phyloP scores from a whole-genome alignment of 169 alveolate species.

The Plasmodium ovale region DNA sequence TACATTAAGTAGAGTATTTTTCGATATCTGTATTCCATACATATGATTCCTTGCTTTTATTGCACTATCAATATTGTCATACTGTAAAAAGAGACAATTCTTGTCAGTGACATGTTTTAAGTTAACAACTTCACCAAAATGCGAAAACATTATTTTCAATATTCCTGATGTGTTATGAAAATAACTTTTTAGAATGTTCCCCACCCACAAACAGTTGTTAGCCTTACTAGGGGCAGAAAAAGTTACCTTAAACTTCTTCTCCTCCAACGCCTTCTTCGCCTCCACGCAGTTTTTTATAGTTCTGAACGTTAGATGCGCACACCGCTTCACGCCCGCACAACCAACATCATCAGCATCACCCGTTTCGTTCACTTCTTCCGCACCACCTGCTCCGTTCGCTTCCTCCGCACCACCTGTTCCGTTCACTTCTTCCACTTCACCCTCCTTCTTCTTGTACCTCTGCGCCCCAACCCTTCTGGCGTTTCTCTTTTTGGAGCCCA shows the following conservation, averaged over 20 bases:
- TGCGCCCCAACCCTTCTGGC: neutral
- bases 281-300: conserved; percentile 42
- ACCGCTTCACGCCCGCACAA: neutral
- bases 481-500: neutral
- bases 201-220: conserved; percentile 59
- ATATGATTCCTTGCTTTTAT: conserved; percentile 55
- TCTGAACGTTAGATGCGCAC: conserved; percentile 50
- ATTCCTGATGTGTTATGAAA: conserved; percentile 7
- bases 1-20: conserved; percentile 21
- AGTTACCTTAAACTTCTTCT: conserved; percentile 9
- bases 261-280: conserved; percentile 44
- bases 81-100: conserved; percentile 41
- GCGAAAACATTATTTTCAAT: conserved; percentile 14
- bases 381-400: neutral
- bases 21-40: conserved; percentile 40
- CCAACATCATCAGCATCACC: too few relatives aligned
- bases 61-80: conserved; percentile 1
- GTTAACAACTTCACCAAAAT: conserved; percentile 21
- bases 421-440: neutral
- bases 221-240: conserved; percentile 41
- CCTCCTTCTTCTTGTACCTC: neutral
- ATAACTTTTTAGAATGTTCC: conserved; percentile 36
- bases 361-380: neutral
- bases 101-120: conserved; percentile 26
- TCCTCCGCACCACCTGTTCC: neutral